Evolutionary conservation across 2,329 filamentous ascomycete genomes (phyloP), one percentile per base, ranked within the genome.

Genomic region (Fusarium papillatum): DNA sequence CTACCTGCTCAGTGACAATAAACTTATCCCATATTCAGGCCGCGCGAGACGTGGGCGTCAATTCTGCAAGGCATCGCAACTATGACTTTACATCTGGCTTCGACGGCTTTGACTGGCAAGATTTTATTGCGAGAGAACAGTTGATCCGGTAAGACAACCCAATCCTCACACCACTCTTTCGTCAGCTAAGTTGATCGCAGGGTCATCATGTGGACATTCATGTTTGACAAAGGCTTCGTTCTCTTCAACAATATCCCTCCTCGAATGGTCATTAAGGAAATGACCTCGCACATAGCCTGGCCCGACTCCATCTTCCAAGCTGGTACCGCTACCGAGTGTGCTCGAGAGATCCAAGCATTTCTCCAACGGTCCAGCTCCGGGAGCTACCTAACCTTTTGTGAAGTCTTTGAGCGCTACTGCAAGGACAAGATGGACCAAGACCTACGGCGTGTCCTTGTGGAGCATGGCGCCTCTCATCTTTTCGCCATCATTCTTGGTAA

Each of bases 261-360:
- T n/a, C 50, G 50, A n/a, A 55, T 55, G 50, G 26, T 55, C 26
- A 31, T 55, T 26, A 55, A 55, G 6, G 50, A 55, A 55, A 55
- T 55, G 50, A 31, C 26, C 26, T 31, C 31, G 19, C 50, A 55
- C 29, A 31, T 55, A n/a, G 50, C 50, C 1, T 55, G 50, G 50
- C 50, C 50, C 2, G 50, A 55, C 29, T 14, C 50, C 19, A 55
- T 55, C 19, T 55, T 55, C 50, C 50, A 55, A 19, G 50, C 26
- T 7, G 11, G 26, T 1, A 55, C 17, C 3, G 50, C 50, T n/a
- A 5, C 50, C 6, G 50, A 55, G 3, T 55, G 50, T n/a, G 50
- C 50, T 5, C 26, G 17, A n/a, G 50, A 55, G 19, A 55, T 55
- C n/a, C 50, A 31, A 19, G 50, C 17, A 14, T 31, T 55, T 9